Evolutionary conservation across 495 filamentous ascomycete species (phyloP), one percentile per base, ranked within the genome.

Genomic region (Aspergillus ellipticus): DNA sequence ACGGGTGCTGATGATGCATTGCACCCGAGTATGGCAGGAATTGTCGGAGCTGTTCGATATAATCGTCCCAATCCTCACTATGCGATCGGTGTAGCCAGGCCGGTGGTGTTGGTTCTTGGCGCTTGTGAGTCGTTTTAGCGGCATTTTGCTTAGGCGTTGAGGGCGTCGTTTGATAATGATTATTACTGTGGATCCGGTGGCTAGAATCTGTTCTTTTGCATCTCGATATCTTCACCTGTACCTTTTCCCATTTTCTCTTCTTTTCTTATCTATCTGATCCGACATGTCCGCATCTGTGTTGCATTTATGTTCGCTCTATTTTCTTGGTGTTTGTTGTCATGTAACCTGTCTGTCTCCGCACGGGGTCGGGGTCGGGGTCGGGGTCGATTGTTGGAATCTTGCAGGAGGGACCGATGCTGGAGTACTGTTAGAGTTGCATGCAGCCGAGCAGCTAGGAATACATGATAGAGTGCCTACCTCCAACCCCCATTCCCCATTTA

Each of bases 91-190:
- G 35, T 39, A 39, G 24, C 24, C 24, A 28, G 9, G n/a, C 35
- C 11, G 2, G 13, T 39, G 35, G 13, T 39, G 5, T n/a, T 13
- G 35, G 11, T n/a, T 15, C 4, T 1, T 5, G 33, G 35, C 35
- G 35, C 35, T 15, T 39, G 35, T n/a, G 53, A 57, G 61, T 65
- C 60, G 55, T 71, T 62, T 66, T 66, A 71, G 68, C 68, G 68
- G 68, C 66, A 69, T 71, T 63, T 33, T 68, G 53, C 61, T 68
- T 56, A 55, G 68, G 69, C 66, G 69, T 71, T 71, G 13, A 39
- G 35, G 35, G 35, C 35, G 35, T 39, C 35, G 9, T n/a, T 39
- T n/a, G 3, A 39, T 28, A 7, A 28, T 28, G 24, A 28, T 28
- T 28, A 28, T 28, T 28, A 28, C 7, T 4, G 24, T 28, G 24